Percentiles rank a stretch among this genome's conserved stretches.
Evolutionary conservation across 1,284 basidiomycete genomes (phyloP).

Genomic region (Cystobasidium slooffiae): DNA sequence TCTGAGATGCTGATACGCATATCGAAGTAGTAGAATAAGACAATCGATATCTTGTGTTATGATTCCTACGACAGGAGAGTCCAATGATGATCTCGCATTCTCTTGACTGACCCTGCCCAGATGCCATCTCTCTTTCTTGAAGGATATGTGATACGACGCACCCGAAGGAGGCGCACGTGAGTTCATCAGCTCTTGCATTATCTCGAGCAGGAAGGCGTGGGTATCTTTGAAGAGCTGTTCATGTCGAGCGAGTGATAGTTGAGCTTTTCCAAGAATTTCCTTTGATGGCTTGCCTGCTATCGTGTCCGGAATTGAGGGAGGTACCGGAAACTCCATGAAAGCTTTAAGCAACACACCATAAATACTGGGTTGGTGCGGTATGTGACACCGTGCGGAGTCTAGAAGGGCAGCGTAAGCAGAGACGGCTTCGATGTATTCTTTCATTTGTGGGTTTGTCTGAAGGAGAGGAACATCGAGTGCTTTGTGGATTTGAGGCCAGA

Average conservation of each 20-base stretch:
- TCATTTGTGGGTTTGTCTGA: background rate
- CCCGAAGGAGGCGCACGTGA: background rate
- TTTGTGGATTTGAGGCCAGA: background rate
- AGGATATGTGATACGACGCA: background rate
- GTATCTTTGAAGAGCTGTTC: constrained; percentile 18
- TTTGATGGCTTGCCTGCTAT: background rate
- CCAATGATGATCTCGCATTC: too few species aligned
- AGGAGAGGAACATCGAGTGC: background rate
- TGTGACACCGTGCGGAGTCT: background rate
- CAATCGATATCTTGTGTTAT: constrained; percentile 1
- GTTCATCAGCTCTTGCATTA: background rate
- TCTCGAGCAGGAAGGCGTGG: constrained; percentile 11
- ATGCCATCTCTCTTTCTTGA: background rate
- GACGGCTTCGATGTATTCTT: background rate
- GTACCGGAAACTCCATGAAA: background rate
- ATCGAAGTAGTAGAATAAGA: constrained; percentile 11
- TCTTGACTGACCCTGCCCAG: too few species aligned
- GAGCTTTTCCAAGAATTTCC: background rate
- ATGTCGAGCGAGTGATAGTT: background rate
- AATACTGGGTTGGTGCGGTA: background rate
- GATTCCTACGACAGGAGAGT: background rate
- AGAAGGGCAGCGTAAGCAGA: background rate
- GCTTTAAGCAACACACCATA: background rate
- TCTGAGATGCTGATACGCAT: constrained; percentile 33
- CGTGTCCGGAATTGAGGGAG: background rate